These are phyloP conservation scores for Lenwebbia sp. DNA, from an alignment of 345 rosid species.

Conservation along the genomic window DNA sequence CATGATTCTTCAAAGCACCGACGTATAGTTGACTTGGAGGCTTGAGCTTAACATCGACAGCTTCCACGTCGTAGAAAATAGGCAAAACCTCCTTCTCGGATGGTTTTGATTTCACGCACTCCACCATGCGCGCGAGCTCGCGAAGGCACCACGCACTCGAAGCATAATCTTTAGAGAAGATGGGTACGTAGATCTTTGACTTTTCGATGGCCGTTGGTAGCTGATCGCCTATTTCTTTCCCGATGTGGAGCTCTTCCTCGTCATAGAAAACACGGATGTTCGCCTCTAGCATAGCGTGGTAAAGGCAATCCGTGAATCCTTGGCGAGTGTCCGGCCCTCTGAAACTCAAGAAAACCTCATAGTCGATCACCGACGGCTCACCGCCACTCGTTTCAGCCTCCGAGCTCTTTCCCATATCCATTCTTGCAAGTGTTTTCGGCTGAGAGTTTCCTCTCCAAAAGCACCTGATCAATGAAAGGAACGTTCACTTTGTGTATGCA, in stretches of 20 bases:
- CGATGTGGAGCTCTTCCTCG: not conserved
- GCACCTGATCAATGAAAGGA: too few species aligned
- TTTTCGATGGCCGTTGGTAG: not conserved
- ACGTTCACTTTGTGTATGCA: not conserved
- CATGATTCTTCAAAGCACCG: not conserved
- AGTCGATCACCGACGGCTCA: not conserved
- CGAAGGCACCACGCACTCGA: not conserved
- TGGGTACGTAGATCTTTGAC: not conserved
- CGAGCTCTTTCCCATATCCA: not conserved
- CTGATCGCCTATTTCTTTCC: not conserved
- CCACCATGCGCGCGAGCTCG: not conserved
- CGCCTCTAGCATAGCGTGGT: not conserved
- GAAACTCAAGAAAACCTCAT: not conserved
- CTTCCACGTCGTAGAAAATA: not conserved
- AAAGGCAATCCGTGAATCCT: not conserved
- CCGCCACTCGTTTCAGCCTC: not conserved
- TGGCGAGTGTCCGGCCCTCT: not conserved
- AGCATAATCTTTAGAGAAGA: not conserved
- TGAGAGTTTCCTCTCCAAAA: too few species aligned
- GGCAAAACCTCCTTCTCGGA: not conserved
- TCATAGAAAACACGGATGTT: not conserved
- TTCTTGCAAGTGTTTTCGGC: too few species aligned
- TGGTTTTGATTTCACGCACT: not conserved
- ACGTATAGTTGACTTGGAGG: not conserved
- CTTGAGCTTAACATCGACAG: not conserved